Evolutionary conservation across 495 filamentous ascomycete genomes (phyloP).

Genomic region (Aspergillus carlsbadensis): DNA sequence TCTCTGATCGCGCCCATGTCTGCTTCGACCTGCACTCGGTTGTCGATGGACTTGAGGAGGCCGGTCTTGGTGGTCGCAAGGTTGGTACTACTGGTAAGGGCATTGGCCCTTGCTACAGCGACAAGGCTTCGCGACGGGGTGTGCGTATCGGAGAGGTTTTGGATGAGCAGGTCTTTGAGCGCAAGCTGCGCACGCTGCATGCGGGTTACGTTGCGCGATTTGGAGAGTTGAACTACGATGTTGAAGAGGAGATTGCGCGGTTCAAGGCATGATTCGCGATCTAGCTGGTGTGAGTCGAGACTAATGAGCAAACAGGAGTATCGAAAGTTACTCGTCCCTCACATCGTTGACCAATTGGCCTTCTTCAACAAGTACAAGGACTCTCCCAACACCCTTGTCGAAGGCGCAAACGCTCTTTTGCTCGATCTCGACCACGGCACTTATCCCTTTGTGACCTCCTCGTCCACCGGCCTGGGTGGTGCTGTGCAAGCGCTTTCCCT

Average conservation of each 20-base stretch:
- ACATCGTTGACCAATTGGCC: slow-evolving; percentile 62
- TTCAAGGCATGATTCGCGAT: slow-evolving; percentile 47
- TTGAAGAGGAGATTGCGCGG: slow-evolving; percentile 74
- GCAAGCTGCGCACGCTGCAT: slow-evolving; percentile 65
- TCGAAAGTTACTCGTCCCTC: slow-evolving; percentile 63
- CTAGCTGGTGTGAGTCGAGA: background rate
- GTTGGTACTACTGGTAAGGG: slow-evolving; percentile 60
- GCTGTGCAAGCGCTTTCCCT: slow-evolving; percentile 69
- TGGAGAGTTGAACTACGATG: slow-evolving; percentile 73
- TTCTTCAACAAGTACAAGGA: slow-evolving; percentile 50
- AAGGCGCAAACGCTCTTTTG: slow-evolving; percentile 89
- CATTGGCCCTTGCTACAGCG: slow-evolving; percentile 81
- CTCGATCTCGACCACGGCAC: slow-evolving; percentile 75
- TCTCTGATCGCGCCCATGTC: slow-evolving; percentile 80
- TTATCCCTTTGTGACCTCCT: slow-evolving; percentile 84
- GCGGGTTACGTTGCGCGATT: slow-evolving; percentile 68
- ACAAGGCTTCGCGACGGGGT: slow-evolving; percentile 74
- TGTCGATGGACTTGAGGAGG: slow-evolving; percentile 81
- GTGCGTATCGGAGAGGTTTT: slow-evolving; percentile 76
- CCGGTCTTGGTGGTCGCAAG: slow-evolving; percentile 65
- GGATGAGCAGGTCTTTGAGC: slow-evolving; percentile 70
- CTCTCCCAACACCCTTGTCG: slow-evolving; percentile 69
- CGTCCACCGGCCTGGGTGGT: slow-evolving; percentile 73
- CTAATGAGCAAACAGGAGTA: slow-evolving; percentile 50
- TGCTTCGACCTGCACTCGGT: slow-evolving; percentile 80